Evolutionary conservation across 805 yeast species (phyloP), one percentile per base, ranked within the genome.

Genomic region (Wickerhamiella australiensis): DNA sequence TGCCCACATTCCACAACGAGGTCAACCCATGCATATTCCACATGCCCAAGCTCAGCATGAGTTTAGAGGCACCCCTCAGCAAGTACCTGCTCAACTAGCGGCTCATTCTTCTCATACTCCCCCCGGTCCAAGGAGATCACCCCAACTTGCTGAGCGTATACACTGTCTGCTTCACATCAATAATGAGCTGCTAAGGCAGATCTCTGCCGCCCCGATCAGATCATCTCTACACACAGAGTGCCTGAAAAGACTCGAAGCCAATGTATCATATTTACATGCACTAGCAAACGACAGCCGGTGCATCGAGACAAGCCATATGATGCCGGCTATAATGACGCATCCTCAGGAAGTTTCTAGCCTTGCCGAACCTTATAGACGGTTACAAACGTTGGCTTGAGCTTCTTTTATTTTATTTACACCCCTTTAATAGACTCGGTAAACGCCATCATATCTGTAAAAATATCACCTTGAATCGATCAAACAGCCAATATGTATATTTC

Each of bases 1-100:
- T 41, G 44, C 31, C 8, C 44, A 41, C 20, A 12, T 15, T 33
- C 20, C 38, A 5, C 38, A 33, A 33, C 38, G 38, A 15, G 38
- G 38, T n/a, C 38, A 33, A 15, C 21, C 38, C 38, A 15, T 33
- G 38, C 38, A 33, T 33, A n/a, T 33, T 33, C 38, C 9, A 33
- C 38, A 33, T 15, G 20, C 38, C 5, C 45, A 26, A 4, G 12
- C n/a, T 6, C 45, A 42, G 17, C 45, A 26, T 12, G 23, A 42
- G 2, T 26, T 26, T 15, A 17, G 47, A 22, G 47, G 33, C 15
- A 45, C 47, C 23, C 47, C 47, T n/a, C 47, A 45, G 42, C 47
- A 45, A 35, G 15, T 45, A 18, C 40, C 47, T 15, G 47, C 47
- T 8, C 47, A 45, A 15, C 21, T 45, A 8, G 20, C 44, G 35